A percentile compares a stretch with the other conserved stretches of the same genome.
Conservation (phyloP, 345 rosid species). For the Citrus australasica region DNA sequence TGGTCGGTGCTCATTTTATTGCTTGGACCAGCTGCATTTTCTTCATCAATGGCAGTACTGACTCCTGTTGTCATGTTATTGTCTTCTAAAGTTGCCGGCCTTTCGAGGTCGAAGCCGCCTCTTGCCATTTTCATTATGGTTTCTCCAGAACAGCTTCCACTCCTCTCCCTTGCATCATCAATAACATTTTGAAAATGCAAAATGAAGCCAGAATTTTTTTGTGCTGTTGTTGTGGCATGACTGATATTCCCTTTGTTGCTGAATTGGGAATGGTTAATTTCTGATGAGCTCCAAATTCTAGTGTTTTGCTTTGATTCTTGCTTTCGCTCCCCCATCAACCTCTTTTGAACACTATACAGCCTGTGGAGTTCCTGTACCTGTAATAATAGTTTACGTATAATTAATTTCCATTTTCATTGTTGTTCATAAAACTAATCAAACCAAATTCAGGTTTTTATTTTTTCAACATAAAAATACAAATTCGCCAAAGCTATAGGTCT, state of each 20-base stretch:
- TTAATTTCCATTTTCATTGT: no score
- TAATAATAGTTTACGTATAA: conserved; percentile 8
- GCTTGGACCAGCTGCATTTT: conserved; percentile 30
- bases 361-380: conserved; percentile 88
- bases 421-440: no score
- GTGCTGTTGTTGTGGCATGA: conserved; percentile 16
- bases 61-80: conserved; percentile 17
- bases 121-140: conserved; percentile 16
- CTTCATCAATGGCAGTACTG: conserved; percentile 21
- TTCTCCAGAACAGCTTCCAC: conserved; percentile 47
- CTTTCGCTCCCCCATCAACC: conserved; percentile 59
- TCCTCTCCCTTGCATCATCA: conserved; percentile 41
- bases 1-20: conserved; percentile 13
- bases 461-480: no score
- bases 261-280: conserved; percentile 18
- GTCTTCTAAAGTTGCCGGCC: conserved; percentile 38
- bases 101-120: conserved; percentile 44
- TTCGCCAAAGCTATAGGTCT: no score
- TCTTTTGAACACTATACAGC: conserved; percentile 62
- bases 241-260: conserved; percentile 15
- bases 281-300: conserved; percentile 21
- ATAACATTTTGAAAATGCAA: conserved; percentile 17
- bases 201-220: conserved; percentile 10
- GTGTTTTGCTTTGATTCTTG: conserved; percentile 34
- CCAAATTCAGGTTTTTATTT: no score